Conservation (phyloP, 148 eudicot species). For the Camellia granthamiana region DNA sequence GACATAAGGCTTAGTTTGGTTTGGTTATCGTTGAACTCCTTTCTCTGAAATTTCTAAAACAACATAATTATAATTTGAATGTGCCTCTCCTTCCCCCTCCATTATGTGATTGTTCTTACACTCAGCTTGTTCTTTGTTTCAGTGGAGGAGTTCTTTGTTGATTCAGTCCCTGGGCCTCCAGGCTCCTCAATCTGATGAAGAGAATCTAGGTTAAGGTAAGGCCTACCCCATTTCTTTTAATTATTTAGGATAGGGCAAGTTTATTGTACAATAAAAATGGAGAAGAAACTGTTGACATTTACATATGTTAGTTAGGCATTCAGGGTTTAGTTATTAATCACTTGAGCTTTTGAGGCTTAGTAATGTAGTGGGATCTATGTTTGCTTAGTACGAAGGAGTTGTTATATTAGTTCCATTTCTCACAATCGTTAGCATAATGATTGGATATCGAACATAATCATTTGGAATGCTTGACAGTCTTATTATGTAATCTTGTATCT, state of each 20-base stretch:
- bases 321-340: not conserved
- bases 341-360: slow-evolving; percentile 5
- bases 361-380: not conserved
- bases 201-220: slow-evolving; percentile 37
- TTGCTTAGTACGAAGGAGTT: not conserved
- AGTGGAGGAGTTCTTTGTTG: slow-evolving; percentile 96
- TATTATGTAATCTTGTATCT: not conserved
- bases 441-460: not conserved
- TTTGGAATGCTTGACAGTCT: slow-evolving; percentile 6
- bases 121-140: slow-evolving; percentile 29
- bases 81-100: not conserved
- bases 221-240: not conserved
- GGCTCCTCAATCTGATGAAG: slow-evolving; percentile 65
- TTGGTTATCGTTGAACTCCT: too few species aligned
- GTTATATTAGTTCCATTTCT: slow-evolving; percentile 4
- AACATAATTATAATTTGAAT: not conserved
- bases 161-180: slow-evolving; percentile 69
- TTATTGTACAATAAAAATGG: slow-evolving; percentile 10
- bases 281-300: not conserved
- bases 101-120: slow-evolving; percentile 1
- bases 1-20: too few species aligned
- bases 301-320: not conserved
- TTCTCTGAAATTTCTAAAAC: not conserved
- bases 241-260: slow-evolving; percentile 6
- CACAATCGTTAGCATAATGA: not conserved